These are phyloP conservation scores for Tetradesmus obliquus DNA, from an alignment of 139 green algal species.

Conservation along the genomic window DNA sequence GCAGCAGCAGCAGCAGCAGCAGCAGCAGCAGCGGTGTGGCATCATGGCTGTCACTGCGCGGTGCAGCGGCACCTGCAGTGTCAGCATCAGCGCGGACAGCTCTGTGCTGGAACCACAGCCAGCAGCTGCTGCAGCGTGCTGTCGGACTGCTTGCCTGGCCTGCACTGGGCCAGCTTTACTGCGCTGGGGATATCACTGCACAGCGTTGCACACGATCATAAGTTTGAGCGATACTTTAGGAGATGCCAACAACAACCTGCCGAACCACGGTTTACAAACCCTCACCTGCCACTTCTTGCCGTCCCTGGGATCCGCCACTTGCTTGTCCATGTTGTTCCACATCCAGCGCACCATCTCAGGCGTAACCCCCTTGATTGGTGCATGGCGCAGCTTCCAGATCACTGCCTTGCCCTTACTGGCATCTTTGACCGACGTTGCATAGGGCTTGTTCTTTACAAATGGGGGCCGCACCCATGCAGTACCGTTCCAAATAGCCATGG, in stretches of 20 bases:
- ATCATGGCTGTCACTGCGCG: too few relatives aligned
- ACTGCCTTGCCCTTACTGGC: not conserved
- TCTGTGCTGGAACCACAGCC: too few relatives aligned
- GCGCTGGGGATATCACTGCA: too few relatives aligned
- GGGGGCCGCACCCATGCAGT: not conserved
- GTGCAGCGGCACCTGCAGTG: too few relatives aligned
- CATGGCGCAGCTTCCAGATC: not conserved
- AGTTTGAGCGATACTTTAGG: too few relatives aligned
- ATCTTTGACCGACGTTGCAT: not conserved
- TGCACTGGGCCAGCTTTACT: too few relatives aligned
- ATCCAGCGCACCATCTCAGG: conserved; percentile 9
- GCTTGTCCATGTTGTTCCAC: conserved; percentile 16
- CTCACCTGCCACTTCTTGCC: not conserved
- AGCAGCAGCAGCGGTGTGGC: not conserved
- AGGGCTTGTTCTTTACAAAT: not conserved
- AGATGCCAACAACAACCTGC: too few relatives aligned
- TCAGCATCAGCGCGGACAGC: too few relatives aligned
- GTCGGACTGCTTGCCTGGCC: too few relatives aligned
- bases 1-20: not conserved
- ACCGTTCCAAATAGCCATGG: not conserved
- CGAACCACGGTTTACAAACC: not conserved
- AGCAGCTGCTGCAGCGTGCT: too few relatives aligned
- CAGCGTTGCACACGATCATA: too few relatives aligned
- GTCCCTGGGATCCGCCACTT: not conserved
- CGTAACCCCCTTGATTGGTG: not conserved